Percentiles rank a stretch among this genome's conserved stretches.
Evolutionary conservation across 116 monocot genomes (phyloP).

Genomic region (Thalassia testudinum): DNA sequence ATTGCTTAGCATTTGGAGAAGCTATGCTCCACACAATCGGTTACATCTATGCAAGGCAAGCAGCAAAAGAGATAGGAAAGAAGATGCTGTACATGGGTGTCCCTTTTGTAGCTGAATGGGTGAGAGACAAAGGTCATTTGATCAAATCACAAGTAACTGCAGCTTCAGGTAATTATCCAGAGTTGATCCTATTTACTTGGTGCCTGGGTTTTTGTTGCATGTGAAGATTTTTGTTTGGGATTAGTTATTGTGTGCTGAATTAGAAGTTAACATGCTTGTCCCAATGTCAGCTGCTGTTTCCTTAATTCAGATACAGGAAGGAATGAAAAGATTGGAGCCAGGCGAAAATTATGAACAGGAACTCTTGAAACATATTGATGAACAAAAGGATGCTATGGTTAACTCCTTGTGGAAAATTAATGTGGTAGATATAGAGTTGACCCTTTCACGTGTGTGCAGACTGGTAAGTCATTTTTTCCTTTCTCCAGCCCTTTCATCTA

Average conservation of each 20-base stretch:
- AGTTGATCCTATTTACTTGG: no score
- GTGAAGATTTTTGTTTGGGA: background rate
- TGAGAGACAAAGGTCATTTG: constrained; percentile 75
- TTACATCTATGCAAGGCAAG: constrained; percentile 78
- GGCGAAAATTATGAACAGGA: constrained; percentile 39
- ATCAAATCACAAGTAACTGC: constrained; percentile 95
- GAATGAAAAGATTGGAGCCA: constrained; percentile 45
- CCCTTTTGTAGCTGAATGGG: constrained; percentile 94
- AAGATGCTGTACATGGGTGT: constrained; percentile 63
- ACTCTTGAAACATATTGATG: constrained; percentile 40
- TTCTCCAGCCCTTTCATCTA: no score
- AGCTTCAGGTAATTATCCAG: no score
- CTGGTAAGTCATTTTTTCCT: no score
- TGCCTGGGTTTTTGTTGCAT: background rate
- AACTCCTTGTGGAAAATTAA: constrained; percentile 89
- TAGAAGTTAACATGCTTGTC: background rate
- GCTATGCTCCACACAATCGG: constrained; percentile 97
- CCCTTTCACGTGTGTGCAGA: constrained; percentile 65
- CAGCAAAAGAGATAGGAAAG: constrained; percentile 69
- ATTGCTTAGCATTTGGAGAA: constrained; percentile 98
- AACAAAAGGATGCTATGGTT: constrained; percentile 70
- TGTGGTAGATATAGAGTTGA: constrained; percentile 78
- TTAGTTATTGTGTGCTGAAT: background rate
- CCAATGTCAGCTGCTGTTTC: constrained; percentile 45
- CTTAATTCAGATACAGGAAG: constrained; percentile 71